Base-by-base conservation (phyloP, 371 early-diverging fungal species). In the Circinella minor region DNA sequence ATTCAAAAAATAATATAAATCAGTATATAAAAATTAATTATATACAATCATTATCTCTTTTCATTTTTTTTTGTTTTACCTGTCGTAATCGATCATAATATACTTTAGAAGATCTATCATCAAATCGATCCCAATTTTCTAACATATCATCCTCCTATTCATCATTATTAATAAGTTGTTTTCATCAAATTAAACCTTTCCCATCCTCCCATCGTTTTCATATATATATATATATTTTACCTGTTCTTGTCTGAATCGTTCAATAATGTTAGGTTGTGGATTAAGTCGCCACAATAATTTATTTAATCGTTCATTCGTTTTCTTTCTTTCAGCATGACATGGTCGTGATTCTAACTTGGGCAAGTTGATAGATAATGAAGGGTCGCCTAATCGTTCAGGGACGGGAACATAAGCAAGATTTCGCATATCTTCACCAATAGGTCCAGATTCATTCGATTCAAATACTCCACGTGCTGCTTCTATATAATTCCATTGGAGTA, bases 121-220 rank as follows among this genome's bases (percentile, higher is more conserved):
- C 63, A 27, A 73, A 73, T 46, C 57, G 63, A 27, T 69, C 59
- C 73, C 73, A 69, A 38, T 73, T 69, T 17, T 68, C 57, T 38
- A 51, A 27, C n/a, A 71, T 65, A 39, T 71, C 71, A 13, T 67
- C 55, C 10, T 55, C 51, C 71, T 71, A 63, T 13, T 4, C 27
- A 36, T 14, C 3, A 57, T 17, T 34, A 37, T 36, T 38, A 47
- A 65, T 17, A 14, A 51, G 13, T 18, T 27, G 27, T 27, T 27
- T 27, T 1, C 27, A 27, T 43, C 2, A 3, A 66, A 15, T 27
- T 1, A 59, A 60, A 47, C 17, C 18, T 49, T 49, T n/a, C 7
- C 11, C 47, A 1, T 11, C 43, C 43, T 43, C 43, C 43, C 3
- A 43, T 43, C 43, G 9, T 43, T 43, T 43, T 43, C 43, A 9